Evolutionary conservation across 208 protist genomes (phyloP), one percentile per base, ranked within the genome.

Genomic region (Trypanosoma scelopori): DNA sequence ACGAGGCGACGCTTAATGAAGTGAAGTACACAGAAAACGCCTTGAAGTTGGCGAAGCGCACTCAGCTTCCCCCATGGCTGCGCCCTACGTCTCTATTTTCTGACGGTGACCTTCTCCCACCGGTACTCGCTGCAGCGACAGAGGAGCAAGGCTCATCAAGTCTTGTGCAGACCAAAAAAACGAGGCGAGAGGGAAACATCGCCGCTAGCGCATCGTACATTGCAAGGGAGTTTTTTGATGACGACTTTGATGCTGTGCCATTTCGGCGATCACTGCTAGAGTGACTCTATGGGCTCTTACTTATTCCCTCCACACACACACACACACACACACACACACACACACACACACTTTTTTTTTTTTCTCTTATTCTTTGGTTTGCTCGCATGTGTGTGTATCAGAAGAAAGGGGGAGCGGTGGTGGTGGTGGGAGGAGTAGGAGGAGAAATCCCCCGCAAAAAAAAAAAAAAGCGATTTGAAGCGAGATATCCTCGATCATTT

Each of bases 21-120:
- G 72, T 68, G 25, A 74, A 71, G 51, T 75, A 30, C 18, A 55
- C 47, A 41, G 78, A 76, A 20, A 92, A 82, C 46, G 60, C 62
- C 25, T 76, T 71, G 27, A 95, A 92, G 65, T 65, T 95, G 18
- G 64, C 74, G 23, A 95, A 95, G 65, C 78, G 90, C 18, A 55
- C 70, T 3, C 72, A 89, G 60, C 82, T 93, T 50, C 90, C 90
- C 5, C 90, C 90, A 12, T 95, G 90, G 87, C 72, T 95, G 58
- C 78, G 69, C 2, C 71, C 58, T 15, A 20, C 57, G 23, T 57
- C 52, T 32, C 45, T 59, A 3, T 63, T 59, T 47, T 6, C 28
- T 27, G 56, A 49, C 12, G 57, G 27, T 32, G 32, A 64, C 30
- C 56, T 35, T 9, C 15, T n/a, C 51, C 20, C 39, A 42, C 42